Evolutionary conservation across 345 rosid species (phyloP).

Genomic region (Brassica napus): DNA sequence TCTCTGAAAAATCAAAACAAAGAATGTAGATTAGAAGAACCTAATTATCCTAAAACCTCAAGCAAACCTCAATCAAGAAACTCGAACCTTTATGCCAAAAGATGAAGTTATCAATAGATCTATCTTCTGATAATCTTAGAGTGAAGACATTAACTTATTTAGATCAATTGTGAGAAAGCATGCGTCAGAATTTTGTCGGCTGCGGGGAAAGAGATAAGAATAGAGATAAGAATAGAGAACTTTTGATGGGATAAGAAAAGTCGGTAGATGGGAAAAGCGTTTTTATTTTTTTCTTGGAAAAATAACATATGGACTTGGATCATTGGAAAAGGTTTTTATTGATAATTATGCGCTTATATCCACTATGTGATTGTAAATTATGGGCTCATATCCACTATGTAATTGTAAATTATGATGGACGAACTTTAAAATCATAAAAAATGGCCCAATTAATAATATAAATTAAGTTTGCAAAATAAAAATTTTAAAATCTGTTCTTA

Average conservation of each 20-base stretch:
- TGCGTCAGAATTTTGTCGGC: neutral
- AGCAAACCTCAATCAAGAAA: neutral
- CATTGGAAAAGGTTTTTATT: too few species aligned
- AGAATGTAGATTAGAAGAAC: too few species aligned
- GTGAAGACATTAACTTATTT: neutral
- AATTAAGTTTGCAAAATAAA: neutral
- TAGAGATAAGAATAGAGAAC: neutral
- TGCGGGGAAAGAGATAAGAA: neutral
- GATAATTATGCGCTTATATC: too few species aligned
- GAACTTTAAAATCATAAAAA: neutral
- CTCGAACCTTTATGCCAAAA: neutral
- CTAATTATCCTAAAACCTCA: neutral
- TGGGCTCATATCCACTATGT: neutral
- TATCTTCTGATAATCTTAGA: neutral
- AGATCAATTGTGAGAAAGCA: neutral
- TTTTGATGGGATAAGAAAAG: neutral
- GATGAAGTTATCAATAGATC: neutral
- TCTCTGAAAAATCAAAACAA: too few species aligned
- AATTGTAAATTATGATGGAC: neutral
- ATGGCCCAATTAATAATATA: neutral
- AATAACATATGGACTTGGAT: neutral
- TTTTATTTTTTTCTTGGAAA: neutral
- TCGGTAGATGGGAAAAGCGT: neutral
- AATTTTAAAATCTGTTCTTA: too few species aligned
- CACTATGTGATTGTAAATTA: neutral